Evolutionary conservation across 352 stramenopile genomes (phyloP), one percentile per base, ranked within the genome.

Genomic region (Nothophytophthora sp.): DNA sequence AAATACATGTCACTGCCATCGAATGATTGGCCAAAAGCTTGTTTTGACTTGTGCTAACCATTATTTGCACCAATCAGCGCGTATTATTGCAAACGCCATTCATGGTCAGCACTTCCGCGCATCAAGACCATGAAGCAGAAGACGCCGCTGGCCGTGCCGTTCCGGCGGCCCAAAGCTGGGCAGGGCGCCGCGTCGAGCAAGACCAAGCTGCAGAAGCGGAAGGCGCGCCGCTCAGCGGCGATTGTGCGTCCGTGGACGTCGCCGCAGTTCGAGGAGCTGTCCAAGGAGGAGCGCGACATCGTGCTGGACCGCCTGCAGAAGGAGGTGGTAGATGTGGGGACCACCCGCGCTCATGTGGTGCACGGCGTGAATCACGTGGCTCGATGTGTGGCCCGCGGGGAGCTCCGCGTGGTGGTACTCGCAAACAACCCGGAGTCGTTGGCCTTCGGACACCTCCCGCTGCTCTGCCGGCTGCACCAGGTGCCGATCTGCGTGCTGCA

Each of bases 271-370:
- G 55, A 74, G 29, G 77, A 88, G 51, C 59, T 92, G 13, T 5
- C 64, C 6, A 87, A 87, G 49, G 81, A 92, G 37, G 77, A 88
- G 25, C 79, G 79, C 35, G 81, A 90, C 41, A 92, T 92, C 33
- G 79, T 92, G 43, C 54, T 92, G n/a, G 76, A 84, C 40, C 75
- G 79, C 13, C 59, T 92, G 43, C 47, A 73, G 39, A 89, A 86
- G 47, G 81, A 92, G 50, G 66, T 92, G 19, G 55, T 37, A 13
- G 38, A 55, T 28, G 40, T 65, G 5, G 20, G 50, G 1, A 13
- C 57, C 20, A 57, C 69, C 23, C 47, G 49, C 38, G 45, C 24
- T 46, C 70, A 68, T 13, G 55, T 80, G 5, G 64, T 84, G 13
- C 51, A 57, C 16, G 81, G 81, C 15, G 66, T 85, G 29, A 92